Conservation (phyloP, 768 basidiomycete genomes). For the Grammothele lineata region DNA sequence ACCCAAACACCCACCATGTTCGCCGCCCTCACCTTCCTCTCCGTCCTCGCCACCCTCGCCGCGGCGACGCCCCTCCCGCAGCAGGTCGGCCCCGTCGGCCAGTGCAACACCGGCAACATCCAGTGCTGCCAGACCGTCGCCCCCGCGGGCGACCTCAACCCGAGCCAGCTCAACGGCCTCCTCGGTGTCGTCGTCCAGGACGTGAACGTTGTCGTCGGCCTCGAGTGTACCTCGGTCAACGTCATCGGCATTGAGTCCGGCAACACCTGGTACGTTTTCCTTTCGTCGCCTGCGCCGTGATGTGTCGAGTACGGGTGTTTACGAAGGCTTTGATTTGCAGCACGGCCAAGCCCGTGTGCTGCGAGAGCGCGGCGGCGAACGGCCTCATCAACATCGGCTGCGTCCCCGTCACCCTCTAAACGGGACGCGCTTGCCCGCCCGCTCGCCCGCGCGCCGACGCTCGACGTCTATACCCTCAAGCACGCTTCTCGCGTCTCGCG, state of each 20-base stretch:
- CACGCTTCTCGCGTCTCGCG: too few relatives aligned
- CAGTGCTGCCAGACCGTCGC: constrained; percentile 11
- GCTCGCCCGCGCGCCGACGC: not conserved
- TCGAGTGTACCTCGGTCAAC: constrained; percentile 17
- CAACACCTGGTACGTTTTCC: constrained; percentile 6
- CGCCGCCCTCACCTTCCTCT: constrained; percentile 7
- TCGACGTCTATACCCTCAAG: not conserved
- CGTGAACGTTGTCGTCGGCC: constrained; percentile 15
- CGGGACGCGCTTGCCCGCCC: not conserved
- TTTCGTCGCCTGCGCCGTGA: not conserved
- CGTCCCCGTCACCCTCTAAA: constrained; percentile 7
- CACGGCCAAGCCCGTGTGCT: constrained; percentile 9
- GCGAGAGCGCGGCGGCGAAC: constrained; percentile 1
- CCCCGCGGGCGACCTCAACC: not conserved
- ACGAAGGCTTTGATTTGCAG: not conserved
- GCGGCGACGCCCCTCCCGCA: constrained; percentile 9
- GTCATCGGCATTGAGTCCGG: constrained; percentile 6
- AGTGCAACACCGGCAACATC: constrained; percentile 13
- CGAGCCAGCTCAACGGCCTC: constrained; percentile 1
- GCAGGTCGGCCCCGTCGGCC: not conserved
- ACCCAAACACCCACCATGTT: constrained; percentile 7
- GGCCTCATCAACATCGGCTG: constrained; percentile 16
- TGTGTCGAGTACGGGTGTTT: not conserved
- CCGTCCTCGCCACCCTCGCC: constrained; percentile 11
- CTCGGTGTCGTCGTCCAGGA: constrained; percentile 17